These are phyloP conservation scores for Acer saccharum DNA, from an alignment of 345 rosid species.

Conservation along the genomic window DNA sequence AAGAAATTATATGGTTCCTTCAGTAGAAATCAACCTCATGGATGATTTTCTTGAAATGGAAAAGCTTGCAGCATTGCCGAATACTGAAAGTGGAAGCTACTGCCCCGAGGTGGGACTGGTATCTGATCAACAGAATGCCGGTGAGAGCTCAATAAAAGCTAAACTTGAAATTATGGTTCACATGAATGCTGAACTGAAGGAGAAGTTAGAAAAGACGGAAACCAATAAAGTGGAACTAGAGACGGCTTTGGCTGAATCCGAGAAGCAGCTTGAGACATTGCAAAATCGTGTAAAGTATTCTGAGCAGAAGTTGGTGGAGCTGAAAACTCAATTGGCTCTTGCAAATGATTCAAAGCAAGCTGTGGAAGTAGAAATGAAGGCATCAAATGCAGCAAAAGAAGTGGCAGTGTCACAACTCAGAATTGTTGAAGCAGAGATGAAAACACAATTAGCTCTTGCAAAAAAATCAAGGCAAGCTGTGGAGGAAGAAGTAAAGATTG, in stretches of 20 bases:
- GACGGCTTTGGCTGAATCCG: conserved; percentile 48
- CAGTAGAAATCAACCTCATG: conserved; percentile 69
- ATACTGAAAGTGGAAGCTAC: conserved; percentile 42
- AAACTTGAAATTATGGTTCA: conserved; percentile 51
- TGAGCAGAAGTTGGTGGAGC: conserved; percentile 44
- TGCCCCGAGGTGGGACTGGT: conserved; percentile 29
- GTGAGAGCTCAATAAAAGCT: conserved; percentile 36
- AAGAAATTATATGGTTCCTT: conserved; percentile 42
- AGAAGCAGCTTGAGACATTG: conserved; percentile 47
- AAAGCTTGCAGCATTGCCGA: conserved; percentile 65
- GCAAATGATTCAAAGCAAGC: conserved; percentile 51
- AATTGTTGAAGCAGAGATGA: conserved; percentile 51
- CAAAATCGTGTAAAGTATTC: conserved; percentile 45
- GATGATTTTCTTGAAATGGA: conserved; percentile 99
- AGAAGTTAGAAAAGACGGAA: conserved; percentile 52
- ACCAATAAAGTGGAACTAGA: conserved; percentile 57
- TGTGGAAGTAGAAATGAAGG: conserved; percentile 46
- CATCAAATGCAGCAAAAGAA: conserved; percentile 44
- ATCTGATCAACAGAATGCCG: conserved; percentile 35
- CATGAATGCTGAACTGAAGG: conserved; percentile 62
- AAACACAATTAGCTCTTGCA: conserved; percentile 40
- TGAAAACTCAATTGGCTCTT: conserved; percentile 41
- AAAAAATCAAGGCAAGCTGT: conserved; percentile 49
- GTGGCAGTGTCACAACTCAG: conserved; percentile 53
- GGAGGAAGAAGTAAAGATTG: conserved; percentile 47